Evolutionary conservation across 2,329 filamentous ascomycete genomes (phyloP).

Genomic region (Penicillium sp.): DNA sequence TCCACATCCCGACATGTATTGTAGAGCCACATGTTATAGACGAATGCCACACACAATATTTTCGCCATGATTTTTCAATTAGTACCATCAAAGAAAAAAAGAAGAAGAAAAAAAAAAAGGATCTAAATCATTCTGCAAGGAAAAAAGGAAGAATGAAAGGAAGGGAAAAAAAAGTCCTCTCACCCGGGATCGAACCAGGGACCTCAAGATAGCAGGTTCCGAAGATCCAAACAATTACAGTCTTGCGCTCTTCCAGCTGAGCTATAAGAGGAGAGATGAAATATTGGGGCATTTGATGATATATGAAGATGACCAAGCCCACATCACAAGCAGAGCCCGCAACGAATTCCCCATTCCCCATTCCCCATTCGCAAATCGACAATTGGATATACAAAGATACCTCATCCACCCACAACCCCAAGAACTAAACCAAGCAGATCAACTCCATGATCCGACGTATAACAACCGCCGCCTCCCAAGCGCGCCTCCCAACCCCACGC

Average conservation of each 20-base stretch:
- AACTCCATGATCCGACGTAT: slow-evolving; percentile 17
- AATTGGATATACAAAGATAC: neutral
- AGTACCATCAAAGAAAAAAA: too few relatives aligned
- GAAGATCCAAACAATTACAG: neutral
- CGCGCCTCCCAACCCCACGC: slow-evolving; percentile 8
- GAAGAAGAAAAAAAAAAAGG: too few relatives aligned
- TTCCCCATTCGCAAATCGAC: neutral
- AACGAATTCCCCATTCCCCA: too few relatives aligned
- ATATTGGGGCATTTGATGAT: fast-evolving
- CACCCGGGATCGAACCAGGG: slow-evolving; percentile 7
- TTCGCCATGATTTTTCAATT: too few relatives aligned
- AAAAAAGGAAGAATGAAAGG: neutral
- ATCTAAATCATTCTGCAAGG: neutral
- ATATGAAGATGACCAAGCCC: neutral
- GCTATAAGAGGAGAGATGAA: neutral
- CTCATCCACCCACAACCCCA: neutral
- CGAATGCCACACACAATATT: too few relatives aligned
- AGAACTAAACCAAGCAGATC: neutral
- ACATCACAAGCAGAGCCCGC: neutral
- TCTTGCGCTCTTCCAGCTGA: slow-evolving; percentile 10
- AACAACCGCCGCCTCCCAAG: slow-evolving; percentile 15
- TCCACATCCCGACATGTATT: too few relatives aligned
- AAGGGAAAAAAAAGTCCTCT: neutral
- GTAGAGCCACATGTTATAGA: too few relatives aligned
- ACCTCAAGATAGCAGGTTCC: slow-evolving; percentile 1